Evolutionary conservation across 2,329 filamentous ascomycete species (phyloP).

Genomic region (Fusarium virguliforme): DNA sequence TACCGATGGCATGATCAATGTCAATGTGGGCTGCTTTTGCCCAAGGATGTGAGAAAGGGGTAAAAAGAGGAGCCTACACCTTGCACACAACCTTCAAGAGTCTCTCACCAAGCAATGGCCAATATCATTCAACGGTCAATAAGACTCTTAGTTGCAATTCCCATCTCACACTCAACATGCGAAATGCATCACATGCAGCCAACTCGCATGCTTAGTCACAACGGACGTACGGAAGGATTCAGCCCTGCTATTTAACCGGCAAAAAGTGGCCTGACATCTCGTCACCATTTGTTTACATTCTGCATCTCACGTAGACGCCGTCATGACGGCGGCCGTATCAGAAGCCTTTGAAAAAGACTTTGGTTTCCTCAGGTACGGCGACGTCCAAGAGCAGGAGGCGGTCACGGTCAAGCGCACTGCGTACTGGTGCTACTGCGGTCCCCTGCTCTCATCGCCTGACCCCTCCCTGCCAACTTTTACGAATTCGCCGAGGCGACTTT

Average conservation of each 20-base stretch:
- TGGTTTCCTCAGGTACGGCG: constrained; percentile 28
- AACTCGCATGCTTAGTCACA: constrained; percentile 10
- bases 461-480: constrained; percentile 57
- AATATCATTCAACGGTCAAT: background rate
- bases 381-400: background rate
- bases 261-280: background rate
- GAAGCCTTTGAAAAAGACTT: constrained; percentile 15
- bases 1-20: background rate
- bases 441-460: constrained; percentile 53
- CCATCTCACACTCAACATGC: background rate
- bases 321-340: constrained; percentile 7
- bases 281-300: background rate
- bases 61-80: background rate
- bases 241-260: background rate
- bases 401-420: constrained; percentile 51
- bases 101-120: background rate
- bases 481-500: constrained; percentile 58
- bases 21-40: background rate
- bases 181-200: background rate
- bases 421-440: constrained; percentile 64
- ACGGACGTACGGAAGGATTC: constrained; percentile 15
- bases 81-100: background rate
- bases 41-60: background rate
- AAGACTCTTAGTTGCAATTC: background rate
- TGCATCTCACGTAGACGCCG: background rate